Evolutionary conservation across 2,329 filamentous ascomycete species (phyloP).

Genomic region (Penicillium italicum): DNA sequence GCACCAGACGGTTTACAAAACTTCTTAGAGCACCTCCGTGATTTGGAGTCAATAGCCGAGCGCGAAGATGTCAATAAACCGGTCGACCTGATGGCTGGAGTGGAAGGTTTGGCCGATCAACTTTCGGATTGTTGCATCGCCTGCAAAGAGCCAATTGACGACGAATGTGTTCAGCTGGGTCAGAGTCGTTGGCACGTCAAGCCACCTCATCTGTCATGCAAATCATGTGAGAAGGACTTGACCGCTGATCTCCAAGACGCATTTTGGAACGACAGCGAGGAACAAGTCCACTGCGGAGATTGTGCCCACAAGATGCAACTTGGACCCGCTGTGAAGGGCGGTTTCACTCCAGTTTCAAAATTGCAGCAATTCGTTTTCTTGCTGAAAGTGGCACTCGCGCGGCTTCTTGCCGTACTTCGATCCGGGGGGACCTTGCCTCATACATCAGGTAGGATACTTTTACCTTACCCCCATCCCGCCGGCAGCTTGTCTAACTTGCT

Average conservation of each 20-base stretch:
- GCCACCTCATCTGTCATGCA: conserved; percentile 63
- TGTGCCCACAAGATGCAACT: conserved; percentile 55
- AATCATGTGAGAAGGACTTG: conserved; percentile 70
- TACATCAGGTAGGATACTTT: conserved; percentile 54
- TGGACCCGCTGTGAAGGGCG: conserved; percentile 54
- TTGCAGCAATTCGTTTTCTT: conserved; percentile 93
- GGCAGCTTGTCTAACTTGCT: conserved; percentile 15
- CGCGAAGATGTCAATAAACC: conserved; percentile 58
- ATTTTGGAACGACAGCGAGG: conserved; percentile 64
- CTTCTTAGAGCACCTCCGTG: conserved; percentile 78
- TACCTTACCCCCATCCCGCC: conserved; percentile 1
- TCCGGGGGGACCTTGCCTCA: conserved; percentile 76
- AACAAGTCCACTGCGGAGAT: conserved; percentile 66
- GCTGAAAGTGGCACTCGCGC: conserved; percentile 82
- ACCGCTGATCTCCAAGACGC: conserved; percentile 66
- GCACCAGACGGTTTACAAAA: conserved; percentile 71
- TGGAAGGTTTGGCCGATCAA: conserved; percentile 65
- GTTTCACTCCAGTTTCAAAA: conserved; percentile 74
- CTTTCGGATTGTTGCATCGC: conserved; percentile 78
- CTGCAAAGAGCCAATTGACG: conserved; percentile 86
- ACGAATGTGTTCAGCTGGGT: conserved; percentile 76
- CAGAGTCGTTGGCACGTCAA: conserved; percentile 78
- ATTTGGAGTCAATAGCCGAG: conserved; percentile 73
- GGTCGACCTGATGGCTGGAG: conserved; percentile 62
- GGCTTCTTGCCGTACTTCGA: conserved; percentile 81